Conservation (phyloP, 331 rosid species). For the Pyrus hybrid region DNA sequence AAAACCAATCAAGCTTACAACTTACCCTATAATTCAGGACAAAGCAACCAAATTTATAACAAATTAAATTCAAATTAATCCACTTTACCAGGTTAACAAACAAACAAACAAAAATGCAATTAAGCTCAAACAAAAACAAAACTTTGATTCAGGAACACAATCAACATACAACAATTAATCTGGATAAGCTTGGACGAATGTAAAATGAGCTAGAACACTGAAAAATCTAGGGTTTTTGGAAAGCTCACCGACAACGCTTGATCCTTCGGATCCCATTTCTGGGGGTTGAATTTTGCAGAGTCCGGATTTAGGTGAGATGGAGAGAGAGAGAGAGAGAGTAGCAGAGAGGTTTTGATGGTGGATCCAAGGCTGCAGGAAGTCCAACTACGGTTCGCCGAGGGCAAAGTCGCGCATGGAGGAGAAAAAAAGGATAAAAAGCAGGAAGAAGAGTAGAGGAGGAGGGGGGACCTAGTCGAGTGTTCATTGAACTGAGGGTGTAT, state of each 20-base stretch:
- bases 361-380: not conserved
- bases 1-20: not conserved
- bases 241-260: constrained; percentile 74
- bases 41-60: not conserved
- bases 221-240: constrained; percentile 7
- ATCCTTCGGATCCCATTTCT: constrained; percentile 64
- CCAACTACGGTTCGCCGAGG: not conserved
- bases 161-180: not conserved
- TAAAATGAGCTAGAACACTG: not conserved
- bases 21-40: not conserved
- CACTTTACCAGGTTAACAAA: not conserved
- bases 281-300: constrained; percentile 13
- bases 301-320: not conserved
- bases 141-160: not conserved
- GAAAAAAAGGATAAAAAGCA: not conserved
- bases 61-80: not conserved
- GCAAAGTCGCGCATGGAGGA: not conserved
- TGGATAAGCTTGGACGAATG: not conserved
- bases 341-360: constrained; percentile 1
- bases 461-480: not conserved
- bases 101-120: not conserved
- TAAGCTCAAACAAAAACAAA: not conserved
- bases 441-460: not conserved
- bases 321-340: not conserved
- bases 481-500: not conserved